Evolutionary conservation across 441 rosid genomes (phyloP), one percentile per base, ranked within the genome.

Genomic region (Gossypium lobatum): DNA sequence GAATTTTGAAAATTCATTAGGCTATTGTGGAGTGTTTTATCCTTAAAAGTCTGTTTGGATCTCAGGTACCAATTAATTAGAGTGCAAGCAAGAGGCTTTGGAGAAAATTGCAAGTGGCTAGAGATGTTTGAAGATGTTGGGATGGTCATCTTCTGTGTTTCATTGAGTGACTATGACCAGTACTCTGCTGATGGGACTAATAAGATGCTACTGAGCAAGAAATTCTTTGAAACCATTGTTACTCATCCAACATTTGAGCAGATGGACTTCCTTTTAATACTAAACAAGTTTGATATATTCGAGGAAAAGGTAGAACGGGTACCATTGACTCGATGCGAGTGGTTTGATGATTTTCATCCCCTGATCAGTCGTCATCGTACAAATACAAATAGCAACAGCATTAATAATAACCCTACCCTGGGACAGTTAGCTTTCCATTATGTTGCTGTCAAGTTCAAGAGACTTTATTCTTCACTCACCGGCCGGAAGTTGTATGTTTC

Each of bases 61-160:
- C 45, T 13, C 83, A 95, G 99, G 88, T 95, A 95, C 83, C 98
- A 95, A 83, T 84, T 95, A 78, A 91, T 95, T 37, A 86, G 99
- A 78, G 88, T 93, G 39, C 95, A 88, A 10, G 87, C 96, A 1
- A 84, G 93, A 73, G 95, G 99, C 67, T 89, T 91, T 3, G 95
- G 97, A 8, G 99, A 90, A 79, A 93, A 89, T 84, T 95, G 95
- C 84, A 91, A 91, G 75, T 95, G 98, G 98, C 88, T 95, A 34
- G 97, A 95, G 80, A 93, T 93, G 98, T 95, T 95, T 53, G 99
- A 95, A 83, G 99, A 95, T 63, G 86, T 93, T 18, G 98, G 99
- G 54, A 85, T 95, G 85, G 91, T 93, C 80, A 85, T 90, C 61
- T 93, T 95, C 74, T 90, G 95, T 70, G 93, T 93, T 45, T 20